Conservation (phyloP, 2,329 filamentous ascomycete genomes). For the Penicillium glabrum region DNA sequence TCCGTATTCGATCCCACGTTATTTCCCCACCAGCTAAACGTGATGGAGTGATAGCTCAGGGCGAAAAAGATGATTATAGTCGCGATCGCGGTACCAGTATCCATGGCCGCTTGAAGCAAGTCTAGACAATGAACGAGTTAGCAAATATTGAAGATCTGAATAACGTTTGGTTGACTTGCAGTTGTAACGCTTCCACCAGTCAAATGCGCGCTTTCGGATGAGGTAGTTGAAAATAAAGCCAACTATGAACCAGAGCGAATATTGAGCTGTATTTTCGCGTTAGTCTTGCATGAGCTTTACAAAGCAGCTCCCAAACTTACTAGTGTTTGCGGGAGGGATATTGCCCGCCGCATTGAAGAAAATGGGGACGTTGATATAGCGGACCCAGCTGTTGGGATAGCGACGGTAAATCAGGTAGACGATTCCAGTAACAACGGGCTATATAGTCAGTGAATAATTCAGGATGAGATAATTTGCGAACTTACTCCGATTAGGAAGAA, state of each 20-base stretch:
- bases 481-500: constrained; percentile 34
- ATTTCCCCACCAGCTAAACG: constrained; percentile 71
- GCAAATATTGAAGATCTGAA: not conserved
- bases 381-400: constrained; percentile 64
- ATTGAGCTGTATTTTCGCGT: constrained; percentile 14
- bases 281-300: constrained; percentile 40
- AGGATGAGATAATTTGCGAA: not conserved
- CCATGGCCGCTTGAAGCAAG: constrained; percentile 67
- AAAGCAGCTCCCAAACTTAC: constrained; percentile 54
- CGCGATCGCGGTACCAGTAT: constrained; percentile 65
- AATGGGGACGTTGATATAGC: constrained; percentile 67
- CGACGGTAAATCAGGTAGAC: constrained; percentile 48
- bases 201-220: constrained; percentile 63
- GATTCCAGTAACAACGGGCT: constrained; percentile 30
- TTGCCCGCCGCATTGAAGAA: constrained; percentile 65
- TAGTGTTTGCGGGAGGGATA: constrained; percentile 68
- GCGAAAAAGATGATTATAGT: constrained; percentile 71
- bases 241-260: constrained; percentile 57
- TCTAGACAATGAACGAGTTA: not conserved
- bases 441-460: not conserved
- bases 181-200: constrained; percentile 78
- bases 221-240: constrained; percentile 69
- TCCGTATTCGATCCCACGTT: constrained; percentile 58
- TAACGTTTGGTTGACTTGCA: constrained; percentile 48
- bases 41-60: constrained; percentile 30